Evolutionary conservation across 768 basidiomycete species (phyloP).

Genomic region (Collybia nuda): DNA sequence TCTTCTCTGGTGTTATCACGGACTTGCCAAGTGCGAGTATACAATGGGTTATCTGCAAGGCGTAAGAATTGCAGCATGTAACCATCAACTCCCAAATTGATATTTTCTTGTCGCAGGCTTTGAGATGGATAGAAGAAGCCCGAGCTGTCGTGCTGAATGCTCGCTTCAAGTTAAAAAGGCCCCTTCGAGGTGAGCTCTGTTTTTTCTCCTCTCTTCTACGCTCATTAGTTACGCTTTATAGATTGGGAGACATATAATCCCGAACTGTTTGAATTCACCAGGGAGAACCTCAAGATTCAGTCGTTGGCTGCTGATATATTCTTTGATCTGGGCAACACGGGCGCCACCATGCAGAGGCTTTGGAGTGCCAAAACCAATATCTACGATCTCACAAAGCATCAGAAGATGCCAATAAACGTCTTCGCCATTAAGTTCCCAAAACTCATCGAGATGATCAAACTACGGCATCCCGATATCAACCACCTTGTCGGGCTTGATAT

Average conservation of each 20-base stretch:
- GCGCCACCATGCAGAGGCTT: background rate
- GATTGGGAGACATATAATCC: background rate
- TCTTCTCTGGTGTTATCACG: background rate
- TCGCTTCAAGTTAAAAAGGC: background rate
- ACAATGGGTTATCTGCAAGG: background rate
- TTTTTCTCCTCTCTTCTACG: background rate
- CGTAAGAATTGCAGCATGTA: background rate
- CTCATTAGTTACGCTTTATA: background rate
- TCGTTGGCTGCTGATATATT: background rate
- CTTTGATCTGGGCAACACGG: background rate
- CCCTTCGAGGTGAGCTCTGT: background rate
- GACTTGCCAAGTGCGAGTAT: background rate
- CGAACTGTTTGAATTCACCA: background rate
- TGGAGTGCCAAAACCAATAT: background rate
- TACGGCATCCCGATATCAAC: background rate
- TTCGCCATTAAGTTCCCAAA: background rate
- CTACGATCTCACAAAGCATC: background rate
- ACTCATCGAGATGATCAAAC: background rate
- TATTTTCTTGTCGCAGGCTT: background rate
- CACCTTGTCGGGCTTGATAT: background rate
- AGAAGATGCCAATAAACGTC: background rate
- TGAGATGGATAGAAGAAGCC: background rate
- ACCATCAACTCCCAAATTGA: background rate
- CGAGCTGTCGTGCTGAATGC: background rate
- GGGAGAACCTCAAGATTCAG: background rate